Evolutionary conservation across 768 basidiomycete genomes (phyloP).

Genomic region (Collybiopsis luxurians): DNA sequence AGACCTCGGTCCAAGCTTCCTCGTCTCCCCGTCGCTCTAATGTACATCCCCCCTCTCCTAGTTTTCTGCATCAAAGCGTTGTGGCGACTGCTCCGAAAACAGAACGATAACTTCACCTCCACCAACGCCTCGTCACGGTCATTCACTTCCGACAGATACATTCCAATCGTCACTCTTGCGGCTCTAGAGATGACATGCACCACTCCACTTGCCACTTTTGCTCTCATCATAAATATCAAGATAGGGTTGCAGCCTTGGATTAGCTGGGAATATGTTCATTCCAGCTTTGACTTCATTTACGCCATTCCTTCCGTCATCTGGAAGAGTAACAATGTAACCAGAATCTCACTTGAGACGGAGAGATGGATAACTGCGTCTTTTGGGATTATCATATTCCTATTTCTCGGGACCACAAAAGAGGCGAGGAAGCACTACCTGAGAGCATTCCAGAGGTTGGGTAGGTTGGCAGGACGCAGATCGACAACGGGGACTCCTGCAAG

Average conservation of each 20-base stretch:
- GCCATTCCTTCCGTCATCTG: neutral
- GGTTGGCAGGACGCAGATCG: neutral
- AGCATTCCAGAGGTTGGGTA: neutral
- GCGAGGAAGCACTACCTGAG: neutral
- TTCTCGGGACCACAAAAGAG: neutral
- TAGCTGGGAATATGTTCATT: constrained; percentile 39
- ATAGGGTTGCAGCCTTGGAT: constrained; percentile 31
- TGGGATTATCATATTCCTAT: neutral
- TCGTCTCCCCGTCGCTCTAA: neutral
- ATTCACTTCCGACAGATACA: constrained; percentile 37
- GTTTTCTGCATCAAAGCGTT: neutral
- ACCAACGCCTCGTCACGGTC: neutral
- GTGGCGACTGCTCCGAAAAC: neutral
- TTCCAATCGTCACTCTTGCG: constrained; percentile 51
- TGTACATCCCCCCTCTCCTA: neutral
- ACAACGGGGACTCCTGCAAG: neutral
- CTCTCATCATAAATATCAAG: constrained; percentile 24
- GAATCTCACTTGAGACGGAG: neutral
- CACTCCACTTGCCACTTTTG: constrained; percentile 34
- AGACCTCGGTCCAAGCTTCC: constrained; percentile 10
- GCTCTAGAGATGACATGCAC: constrained; percentile 37
- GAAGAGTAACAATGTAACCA: neutral
- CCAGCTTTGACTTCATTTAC: constrained; percentile 30
- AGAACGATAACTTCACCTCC: neutral
- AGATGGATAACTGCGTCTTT: neutral